Percentiles rank a stretch among this genome's conserved stretches.
Conservation (phyloP, 129 eudicot genomes). For the Pittosporum tobira region DNA sequence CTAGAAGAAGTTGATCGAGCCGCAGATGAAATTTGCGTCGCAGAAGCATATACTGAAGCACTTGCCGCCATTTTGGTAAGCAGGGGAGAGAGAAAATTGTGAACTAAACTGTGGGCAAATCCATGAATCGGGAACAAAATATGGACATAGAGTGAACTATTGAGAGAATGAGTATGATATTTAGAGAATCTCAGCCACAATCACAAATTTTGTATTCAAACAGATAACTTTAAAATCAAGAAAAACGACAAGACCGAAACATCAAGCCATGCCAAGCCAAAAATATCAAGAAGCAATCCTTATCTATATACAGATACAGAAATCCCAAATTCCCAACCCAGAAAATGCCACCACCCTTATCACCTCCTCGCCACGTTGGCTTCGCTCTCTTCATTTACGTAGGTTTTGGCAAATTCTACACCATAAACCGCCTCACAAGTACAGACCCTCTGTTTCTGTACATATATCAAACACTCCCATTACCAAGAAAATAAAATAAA, state of each 20-base stretch:
- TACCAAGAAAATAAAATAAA: no score
- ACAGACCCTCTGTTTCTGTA: no score
- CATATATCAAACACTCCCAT: no score
- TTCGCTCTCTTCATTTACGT: no score
- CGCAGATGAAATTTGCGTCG: constrained; percentile 37
- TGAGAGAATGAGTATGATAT: not conserved
- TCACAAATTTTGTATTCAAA: no score
- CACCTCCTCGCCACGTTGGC: no score
- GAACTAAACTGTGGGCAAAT: not conserved
- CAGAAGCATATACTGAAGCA: constrained; percentile 45
- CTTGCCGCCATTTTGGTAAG: constrained; percentile 31
- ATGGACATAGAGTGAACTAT: not conserved
- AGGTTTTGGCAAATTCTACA: no score
- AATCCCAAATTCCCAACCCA: not conserved
- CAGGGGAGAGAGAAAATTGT: not conserved
- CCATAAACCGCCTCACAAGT: not conserved
- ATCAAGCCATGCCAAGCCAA: no score
- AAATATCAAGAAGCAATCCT: no score
- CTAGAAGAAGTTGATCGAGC: constrained; percentile 36
- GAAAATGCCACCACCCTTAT: not conserved
- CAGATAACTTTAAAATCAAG: no score
- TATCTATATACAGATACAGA: no score
- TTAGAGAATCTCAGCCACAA: constrained; percentile 13
- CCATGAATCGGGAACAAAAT: constrained; percentile 10
- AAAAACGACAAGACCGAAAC: no score